Percentiles rank a stretch among this genome's conserved stretches.
phyloP scores from a whole-genome alignment of 2,329 filamentous ascomycete genomes.

The Mycosphaerelloides madeirae region DNA sequence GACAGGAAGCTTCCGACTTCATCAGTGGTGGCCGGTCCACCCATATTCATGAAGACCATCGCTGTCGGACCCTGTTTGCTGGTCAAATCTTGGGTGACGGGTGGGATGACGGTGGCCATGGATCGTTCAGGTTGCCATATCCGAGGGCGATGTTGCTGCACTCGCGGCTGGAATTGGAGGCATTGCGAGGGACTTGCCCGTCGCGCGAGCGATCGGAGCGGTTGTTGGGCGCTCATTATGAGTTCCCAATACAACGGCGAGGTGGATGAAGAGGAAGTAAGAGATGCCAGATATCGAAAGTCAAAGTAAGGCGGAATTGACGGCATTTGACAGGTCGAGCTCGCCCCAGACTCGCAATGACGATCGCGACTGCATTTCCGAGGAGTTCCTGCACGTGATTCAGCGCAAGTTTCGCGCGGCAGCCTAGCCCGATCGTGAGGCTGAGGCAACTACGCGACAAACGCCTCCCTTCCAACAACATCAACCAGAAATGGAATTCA shows the following conservation, averaged over 20 bases:
- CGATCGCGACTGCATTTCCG: too few relatives aligned
- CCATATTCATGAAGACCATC: slow-evolving; percentile 99
- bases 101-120: slow-evolving; percentile 61
- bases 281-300: background rate
- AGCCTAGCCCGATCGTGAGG: background rate
- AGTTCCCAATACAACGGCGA: background rate
- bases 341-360: too few relatives aligned
- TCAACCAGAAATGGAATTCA: background rate
- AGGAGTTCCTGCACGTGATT: too few relatives aligned
- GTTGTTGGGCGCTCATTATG: slow-evolving; percentile 26
- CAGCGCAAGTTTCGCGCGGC: too few relatives aligned
- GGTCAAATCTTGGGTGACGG: slow-evolving; percentile 72
- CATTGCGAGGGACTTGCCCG: slow-evolving; percentile 26
- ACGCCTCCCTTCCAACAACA: too few relatives aligned
- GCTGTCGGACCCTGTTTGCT: slow-evolving; percentile 78
- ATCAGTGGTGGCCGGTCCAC: slow-evolving; percentile 79
- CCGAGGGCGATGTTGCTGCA: slow-evolving; percentile 18
- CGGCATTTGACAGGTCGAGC: background rate
- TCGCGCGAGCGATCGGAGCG: slow-evolving; percentile 27
- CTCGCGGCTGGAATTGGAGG: slow-evolving; percentile 17
- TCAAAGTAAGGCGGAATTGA: slow-evolving; percentile 1
- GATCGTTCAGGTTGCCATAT: slow-evolving; percentile 26
- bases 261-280: background rate
- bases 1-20: slow-evolving; percentile 89
- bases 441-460: background rate